phyloP scores from a whole-genome alignment of 2,329 filamentous ascomycete species.

The Periglandula ipomoeae region DNA sequence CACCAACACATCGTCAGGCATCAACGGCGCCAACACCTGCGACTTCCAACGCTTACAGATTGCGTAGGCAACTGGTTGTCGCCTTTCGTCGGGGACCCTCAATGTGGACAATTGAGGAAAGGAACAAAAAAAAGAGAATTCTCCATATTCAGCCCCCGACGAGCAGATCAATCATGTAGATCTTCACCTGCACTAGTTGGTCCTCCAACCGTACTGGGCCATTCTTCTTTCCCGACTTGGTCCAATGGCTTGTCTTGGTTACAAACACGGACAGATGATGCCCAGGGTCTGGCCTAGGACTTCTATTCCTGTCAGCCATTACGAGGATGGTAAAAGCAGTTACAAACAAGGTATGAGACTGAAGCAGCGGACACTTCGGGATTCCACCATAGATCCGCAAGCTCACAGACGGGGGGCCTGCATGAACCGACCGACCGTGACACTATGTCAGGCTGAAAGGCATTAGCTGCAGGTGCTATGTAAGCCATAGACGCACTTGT shows the following conservation, averaged over 20 bases:
- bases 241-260: neutral
- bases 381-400: neutral
- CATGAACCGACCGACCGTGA: conserved; percentile 11
- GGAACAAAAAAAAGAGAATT: neutral
- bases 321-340: neutral
- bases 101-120: neutral
- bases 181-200: neutral
- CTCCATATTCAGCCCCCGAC: neutral
- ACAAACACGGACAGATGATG: neutral
- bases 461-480: conserved; percentile 13
- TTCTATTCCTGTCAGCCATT: neutral
- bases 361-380: neutral
- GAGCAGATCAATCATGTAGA: neutral
- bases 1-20: conserved; percentile 6
- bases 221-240: neutral
- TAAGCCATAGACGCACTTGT: conserved; percentile 13
- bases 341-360: neutral
- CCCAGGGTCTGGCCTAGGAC: neutral
- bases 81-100: too few relatives aligned
- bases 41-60: neutral
- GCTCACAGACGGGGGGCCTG: neutral
- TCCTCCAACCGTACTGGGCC: neutral
- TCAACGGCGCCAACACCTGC: neutral
- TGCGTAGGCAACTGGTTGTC: neutral
- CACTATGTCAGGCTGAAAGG: conserved; percentile 6